phyloP scores from a whole-genome alignment of 2,329 filamentous ascomycete genomes.

The Ophiostoma sp. region DNA sequence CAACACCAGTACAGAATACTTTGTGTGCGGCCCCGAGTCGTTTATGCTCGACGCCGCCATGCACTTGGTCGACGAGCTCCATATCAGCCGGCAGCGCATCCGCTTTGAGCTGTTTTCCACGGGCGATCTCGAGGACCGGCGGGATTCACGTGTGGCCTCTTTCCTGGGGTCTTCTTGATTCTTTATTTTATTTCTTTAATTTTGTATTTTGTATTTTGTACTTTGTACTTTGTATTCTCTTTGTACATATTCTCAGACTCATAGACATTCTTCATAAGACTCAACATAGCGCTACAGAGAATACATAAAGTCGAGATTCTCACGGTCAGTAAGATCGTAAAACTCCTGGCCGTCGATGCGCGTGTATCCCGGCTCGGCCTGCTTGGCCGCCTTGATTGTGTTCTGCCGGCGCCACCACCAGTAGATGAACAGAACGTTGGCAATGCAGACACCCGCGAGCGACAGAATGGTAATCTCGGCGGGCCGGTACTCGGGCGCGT shows the following conservation, averaged over 20 bases:
- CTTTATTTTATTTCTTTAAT: background rate
- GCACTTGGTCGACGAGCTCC: conserved; percentile 37
- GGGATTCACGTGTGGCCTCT: conserved; percentile 20
- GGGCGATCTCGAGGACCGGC: conserved; percentile 31
- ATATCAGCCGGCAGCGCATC: conserved; percentile 38
- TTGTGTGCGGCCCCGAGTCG: conserved; percentile 49
- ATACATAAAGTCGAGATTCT: conserved; percentile 62
- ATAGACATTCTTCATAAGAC: conserved; percentile 29
- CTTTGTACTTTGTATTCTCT: background rate
- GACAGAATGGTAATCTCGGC: conserved; percentile 60
- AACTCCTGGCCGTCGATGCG: conserved; percentile 64
- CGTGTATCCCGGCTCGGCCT: conserved; percentile 50
- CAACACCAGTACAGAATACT: conserved; percentile 47
- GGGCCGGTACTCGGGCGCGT: conserved; percentile 55
- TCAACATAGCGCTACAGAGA: conserved; percentile 38
- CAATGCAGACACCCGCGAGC: conserved; percentile 35
- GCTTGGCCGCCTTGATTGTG: conserved; percentile 48
- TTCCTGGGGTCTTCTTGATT: conserved; percentile 6
- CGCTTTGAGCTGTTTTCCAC: conserved; percentile 46
- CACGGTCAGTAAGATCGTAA: conserved; percentile 59
- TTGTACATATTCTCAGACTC: conserved; percentile 37
- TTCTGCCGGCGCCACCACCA: conserved; percentile 57
- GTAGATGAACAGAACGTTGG: conserved; percentile 52
- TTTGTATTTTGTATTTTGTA: too few relatives aligned
- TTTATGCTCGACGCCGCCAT: conserved; percentile 49